Evolutionary conservation across 2,329 filamentous ascomycete species (phyloP).

Genomic region (Plectosphaerella sp.): DNA sequence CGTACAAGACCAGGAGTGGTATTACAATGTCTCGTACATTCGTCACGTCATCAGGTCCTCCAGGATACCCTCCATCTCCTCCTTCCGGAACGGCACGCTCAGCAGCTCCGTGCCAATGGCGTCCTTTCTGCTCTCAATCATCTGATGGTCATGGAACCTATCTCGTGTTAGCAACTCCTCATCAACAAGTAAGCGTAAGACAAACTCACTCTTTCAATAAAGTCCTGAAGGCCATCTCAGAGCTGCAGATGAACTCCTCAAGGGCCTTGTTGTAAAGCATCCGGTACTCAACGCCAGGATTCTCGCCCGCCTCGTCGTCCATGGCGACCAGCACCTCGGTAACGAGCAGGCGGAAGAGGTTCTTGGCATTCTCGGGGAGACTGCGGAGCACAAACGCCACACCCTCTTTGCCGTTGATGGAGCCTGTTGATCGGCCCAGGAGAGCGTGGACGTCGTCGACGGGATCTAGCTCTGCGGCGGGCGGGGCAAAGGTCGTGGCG

Average conservation of each 20-base stretch:
- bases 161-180: background rate
- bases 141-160: conserved; percentile 94
- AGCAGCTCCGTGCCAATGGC: conserved; percentile 79
- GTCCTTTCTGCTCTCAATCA: conserved; percentile 88
- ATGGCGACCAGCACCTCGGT: conserved; percentile 74
- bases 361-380: conserved; percentile 87
- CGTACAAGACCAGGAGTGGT: background rate
- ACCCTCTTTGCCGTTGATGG: conserved; percentile 84
- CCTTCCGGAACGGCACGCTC: conserved; percentile 77
- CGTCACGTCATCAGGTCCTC: conserved; percentile 60
- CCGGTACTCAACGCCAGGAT: conserved; percentile 79
- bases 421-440: conserved; percentile 72
- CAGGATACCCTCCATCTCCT: conserved; percentile 83
- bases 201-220: conserved; percentile 77
- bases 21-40: background rate
- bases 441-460: conserved; percentile 89
- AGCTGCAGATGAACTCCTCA: conserved; percentile 95
- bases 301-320: conserved; percentile 51
- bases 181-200: background rate
- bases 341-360: conserved; percentile 78
- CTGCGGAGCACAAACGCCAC: conserved; percentile 87
- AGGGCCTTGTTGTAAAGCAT: conserved; percentile 92
- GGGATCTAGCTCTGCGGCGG: conserved; percentile 67
- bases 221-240: conserved; percentile 92
- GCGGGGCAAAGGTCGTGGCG: conserved; percentile 81